Percentiles rank a stretch among this genome's conserved stretches.
These are phyloP conservation scores for Glycine latifolia DNA, from an alignment of 306 rosid genomes.

Conservation along the genomic window DNA sequence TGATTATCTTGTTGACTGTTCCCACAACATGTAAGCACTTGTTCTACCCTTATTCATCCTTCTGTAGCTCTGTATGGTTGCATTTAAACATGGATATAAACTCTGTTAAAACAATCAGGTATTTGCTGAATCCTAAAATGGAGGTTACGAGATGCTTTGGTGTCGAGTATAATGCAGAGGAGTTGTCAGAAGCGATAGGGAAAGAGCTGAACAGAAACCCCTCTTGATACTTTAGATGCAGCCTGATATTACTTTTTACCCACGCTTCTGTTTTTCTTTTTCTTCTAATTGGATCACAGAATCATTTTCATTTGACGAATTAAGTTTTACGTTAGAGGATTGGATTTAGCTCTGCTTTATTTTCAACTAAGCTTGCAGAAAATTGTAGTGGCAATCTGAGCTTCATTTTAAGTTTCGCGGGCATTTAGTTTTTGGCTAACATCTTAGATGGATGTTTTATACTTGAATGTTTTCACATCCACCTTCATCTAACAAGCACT, in stretches of 20 bases:
- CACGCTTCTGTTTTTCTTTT: not conserved
- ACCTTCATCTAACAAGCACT: no score
- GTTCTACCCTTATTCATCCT: constrained; percentile 13
- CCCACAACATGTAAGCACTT: constrained; percentile 80
- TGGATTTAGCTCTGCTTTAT: constrained; percentile 6
- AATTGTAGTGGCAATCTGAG: not conserved
- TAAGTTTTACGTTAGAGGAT: constrained; percentile 1
- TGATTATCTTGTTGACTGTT: constrained; percentile 90
- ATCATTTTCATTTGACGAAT: constrained; percentile 1
- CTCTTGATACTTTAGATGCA: constrained; percentile 44
- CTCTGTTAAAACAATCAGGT: constrained; percentile 63
- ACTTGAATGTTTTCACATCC: no score
- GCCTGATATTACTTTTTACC: not conserved
- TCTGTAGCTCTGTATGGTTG: constrained; percentile 5
- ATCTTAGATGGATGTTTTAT: no score
- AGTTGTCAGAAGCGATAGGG: constrained; percentile 66
- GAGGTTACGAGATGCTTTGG: constrained; percentile 89
- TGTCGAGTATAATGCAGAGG: constrained; percentile 79
- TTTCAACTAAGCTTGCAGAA: not conserved
- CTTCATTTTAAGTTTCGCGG: constrained; percentile 16
- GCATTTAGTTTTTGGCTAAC: not conserved
- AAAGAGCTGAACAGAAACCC: constrained; percentile 60
- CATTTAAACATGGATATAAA: constrained; percentile 39
- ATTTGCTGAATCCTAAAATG: constrained; percentile 79
- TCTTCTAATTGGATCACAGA: not conserved